Percentiles rank a stretch among this genome's conserved stretches.
Evolutionary conservation across 495 filamentous ascomycete species (phyloP).

Genomic region (Penicillium cinerascens): DNA sequence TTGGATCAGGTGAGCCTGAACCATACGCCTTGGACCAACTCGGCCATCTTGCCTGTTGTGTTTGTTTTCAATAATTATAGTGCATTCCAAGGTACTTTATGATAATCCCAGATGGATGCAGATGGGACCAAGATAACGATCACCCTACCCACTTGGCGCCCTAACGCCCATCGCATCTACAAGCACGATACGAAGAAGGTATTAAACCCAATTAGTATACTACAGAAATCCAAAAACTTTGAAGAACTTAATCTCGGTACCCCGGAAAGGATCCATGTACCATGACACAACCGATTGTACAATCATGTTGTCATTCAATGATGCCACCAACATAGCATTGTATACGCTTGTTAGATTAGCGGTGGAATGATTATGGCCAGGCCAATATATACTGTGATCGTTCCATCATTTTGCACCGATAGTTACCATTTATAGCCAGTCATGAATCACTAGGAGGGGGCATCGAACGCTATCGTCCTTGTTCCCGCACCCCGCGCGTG

Average conservation of each 20-base stretch:
- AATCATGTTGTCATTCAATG: neutral
- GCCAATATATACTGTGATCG: neutral
- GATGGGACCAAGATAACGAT: neutral
- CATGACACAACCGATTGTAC: neutral
- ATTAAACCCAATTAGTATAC: neutral
- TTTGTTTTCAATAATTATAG: neutral
- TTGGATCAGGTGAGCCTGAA: slow-evolving; percentile 26
- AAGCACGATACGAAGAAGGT: neutral
- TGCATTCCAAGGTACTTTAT: neutral
- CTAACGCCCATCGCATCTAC: neutral
- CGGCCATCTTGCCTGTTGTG: slow-evolving; percentile 23
- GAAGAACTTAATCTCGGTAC: neutral
- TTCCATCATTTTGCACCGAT: neutral
- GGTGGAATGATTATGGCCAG: neutral
- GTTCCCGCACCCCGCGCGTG: slow-evolving; percentile 11
- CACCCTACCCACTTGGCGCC: neutral
- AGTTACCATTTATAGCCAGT: neutral
- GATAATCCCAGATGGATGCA: neutral
- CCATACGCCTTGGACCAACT: slow-evolving; percentile 32
- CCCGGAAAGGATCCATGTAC: neutral
- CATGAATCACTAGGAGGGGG: neutral
- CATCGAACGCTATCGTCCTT: neutral
- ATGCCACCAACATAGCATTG: neutral
- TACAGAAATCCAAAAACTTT: neutral
- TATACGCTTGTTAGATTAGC: neutral